A percentile compares a stretch with the other conserved stretches of the same genome.
These are phyloP conservation scores for Cyclotella kingstonii DNA, from an alignment of 108 stramenopile species.

Conservation along the genomic window DNA sequence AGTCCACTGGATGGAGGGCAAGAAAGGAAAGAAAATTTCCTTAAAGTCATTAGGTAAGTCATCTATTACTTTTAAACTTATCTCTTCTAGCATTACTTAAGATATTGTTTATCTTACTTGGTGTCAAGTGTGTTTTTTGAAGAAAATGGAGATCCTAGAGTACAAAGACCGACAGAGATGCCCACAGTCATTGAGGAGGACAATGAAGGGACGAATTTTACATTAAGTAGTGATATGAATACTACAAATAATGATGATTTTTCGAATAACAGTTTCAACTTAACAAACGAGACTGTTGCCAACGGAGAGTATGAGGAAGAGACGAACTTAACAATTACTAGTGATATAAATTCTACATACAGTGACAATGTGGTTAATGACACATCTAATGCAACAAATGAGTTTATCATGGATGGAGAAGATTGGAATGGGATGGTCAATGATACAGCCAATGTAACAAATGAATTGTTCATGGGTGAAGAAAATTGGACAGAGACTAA, in stretches of 20 bases:
- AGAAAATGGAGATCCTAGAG: conserved; percentile 1
- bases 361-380: too few relatives aligned
- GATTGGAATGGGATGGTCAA: neutral
- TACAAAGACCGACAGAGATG: neutral
- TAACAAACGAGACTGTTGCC: too few relatives aligned
- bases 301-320: too few relatives aligned
- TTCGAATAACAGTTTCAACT: too few relatives aligned
- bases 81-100: conserved; percentile 7
- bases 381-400: neutral
- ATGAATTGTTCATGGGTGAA: neutral
- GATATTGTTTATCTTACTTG: too few relatives aligned
- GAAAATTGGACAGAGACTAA: conserved; percentile 22
- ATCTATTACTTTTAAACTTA: neutral
- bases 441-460: neutral
- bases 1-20: conserved; percentile 29
- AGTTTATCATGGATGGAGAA: neutral
- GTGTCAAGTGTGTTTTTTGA: conserved; percentile 11
- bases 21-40: conserved; percentile 39
- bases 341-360: too few relatives aligned
- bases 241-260: too few relatives aligned
- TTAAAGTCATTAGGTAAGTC: conserved; percentile 13
- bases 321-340: too few relatives aligned
- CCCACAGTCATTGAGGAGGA: neutral
- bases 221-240: neutral
- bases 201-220: neutral